Conservation (phyloP, 352 stramenopile species). For the Phytophthora tentaculata region DNA sequence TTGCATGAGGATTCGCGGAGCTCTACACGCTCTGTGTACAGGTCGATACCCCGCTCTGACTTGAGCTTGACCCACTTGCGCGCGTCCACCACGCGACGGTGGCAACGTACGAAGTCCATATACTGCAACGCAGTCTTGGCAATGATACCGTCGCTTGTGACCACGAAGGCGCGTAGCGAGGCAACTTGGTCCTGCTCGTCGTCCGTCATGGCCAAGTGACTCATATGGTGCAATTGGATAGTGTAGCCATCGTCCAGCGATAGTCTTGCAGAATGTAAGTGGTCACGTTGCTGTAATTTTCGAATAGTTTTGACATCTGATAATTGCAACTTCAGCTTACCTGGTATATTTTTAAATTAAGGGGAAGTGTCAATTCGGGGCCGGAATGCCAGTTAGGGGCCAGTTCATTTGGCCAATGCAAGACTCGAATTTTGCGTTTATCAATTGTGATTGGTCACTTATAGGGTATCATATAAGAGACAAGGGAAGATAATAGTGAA, state of each 20-base stretch:
- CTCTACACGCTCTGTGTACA: slow-evolving; percentile 65
- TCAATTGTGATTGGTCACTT: no score
- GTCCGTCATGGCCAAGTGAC: slow-evolving; percentile 10
- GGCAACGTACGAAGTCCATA: slow-evolving; percentile 50
- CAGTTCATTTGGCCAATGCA: no score
- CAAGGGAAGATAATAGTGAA: no score
- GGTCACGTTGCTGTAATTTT: slow-evolving; percentile 7
- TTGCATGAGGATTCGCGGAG: slow-evolving; percentile 15
- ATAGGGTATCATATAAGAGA: no score
- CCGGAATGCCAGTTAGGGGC: no score
- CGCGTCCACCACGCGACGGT: slow-evolving; percentile 43
- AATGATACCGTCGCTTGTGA: slow-evolving; percentile 61
- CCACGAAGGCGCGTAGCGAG: slow-evolving; percentile 49
- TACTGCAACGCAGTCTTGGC: slow-evolving; percentile 59
- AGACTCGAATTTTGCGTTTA: no score
- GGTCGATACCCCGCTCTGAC: slow-evolving; percentile 46
- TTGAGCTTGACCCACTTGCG: slow-evolving; percentile 50
- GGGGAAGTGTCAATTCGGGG: no score
- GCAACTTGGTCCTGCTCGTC: slow-evolving; percentile 13
- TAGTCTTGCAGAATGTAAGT: not conserved
- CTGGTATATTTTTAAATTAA: no score
- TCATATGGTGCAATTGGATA: no score
- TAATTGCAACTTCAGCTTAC: not conserved
- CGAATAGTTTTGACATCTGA: not conserved
- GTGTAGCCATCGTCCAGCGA: slow-evolving; percentile 16